Evolutionary conservation across 192 early-diverging fungal species (phyloP), one percentile per base, ranked within the genome.

Genomic region (Coemansia sp.): DNA sequence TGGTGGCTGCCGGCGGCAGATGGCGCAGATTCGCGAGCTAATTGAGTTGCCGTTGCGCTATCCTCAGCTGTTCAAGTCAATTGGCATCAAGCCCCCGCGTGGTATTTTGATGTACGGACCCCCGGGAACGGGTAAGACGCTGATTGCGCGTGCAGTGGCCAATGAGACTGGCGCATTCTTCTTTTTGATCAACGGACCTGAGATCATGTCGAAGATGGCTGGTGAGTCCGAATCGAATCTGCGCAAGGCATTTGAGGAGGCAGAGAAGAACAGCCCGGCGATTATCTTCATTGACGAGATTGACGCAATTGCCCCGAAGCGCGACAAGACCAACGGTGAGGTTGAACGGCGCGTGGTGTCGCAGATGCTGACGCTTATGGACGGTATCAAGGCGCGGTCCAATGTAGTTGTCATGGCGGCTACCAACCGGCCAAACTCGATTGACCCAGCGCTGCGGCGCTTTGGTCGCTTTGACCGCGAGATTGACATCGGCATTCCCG

Each of bases 131-230:
- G 97, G 97, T 83, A 99, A 99, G 80, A 99, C 97, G 9, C 83
- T 99, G 65, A 95, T 99, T 82, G 97, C 97, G 6, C 90, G 96
- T 64, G 96, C 97, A 6, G 96, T 99, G 4, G 97, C 97, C 57
- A 98, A 98, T 77, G 97, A 99, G 78, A 98, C 96, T 29, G 97
- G 97, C 26, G 97, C 96, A 14, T 98, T 98, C 90, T 96, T 99
- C 87, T 98, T 99, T 84, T 77, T 96, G 53, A 98, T 99, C 82
- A 98, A 98, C 72, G 97, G 96, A 39, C 97, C 97, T 54, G 96
- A 98, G 74, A 98, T 99, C 73, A 98, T 99, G 96, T 96, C 93
- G 68, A 98, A 98, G 84, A 99, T 99, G 97, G 95, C 97, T 38
- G 97, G 97, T 69, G 97, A 99, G 77, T 93, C 91, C 62, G 97